Percentiles rank a stretch among this genome's conserved stretches.
Conservation (phyloP, 2,329 filamentous ascomycete species). For the Aspergillus viridinutans region DNA sequence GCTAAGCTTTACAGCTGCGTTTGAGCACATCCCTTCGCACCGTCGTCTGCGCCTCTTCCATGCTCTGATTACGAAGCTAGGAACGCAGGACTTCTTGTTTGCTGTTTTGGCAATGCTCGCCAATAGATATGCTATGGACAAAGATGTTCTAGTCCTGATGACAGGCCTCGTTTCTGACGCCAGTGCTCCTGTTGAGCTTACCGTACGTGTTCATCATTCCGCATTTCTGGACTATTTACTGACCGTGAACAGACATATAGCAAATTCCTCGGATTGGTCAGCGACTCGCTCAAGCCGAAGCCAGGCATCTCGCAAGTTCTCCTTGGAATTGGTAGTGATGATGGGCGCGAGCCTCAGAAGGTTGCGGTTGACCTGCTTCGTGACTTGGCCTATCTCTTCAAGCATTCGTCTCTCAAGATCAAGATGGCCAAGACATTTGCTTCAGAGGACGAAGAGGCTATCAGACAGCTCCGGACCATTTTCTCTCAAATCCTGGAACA, state of each 20-base stretch:
- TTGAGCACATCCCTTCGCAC: slow-evolving; percentile 90
- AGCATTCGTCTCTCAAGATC: slow-evolving; percentile 39
- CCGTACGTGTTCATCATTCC: slow-evolving; percentile 24
- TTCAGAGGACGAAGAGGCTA: slow-evolving; percentile 48
- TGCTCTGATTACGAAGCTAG: slow-evolving; percentile 78
- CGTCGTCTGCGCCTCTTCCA: slow-evolving; percentile 77
- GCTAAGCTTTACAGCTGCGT: slow-evolving; percentile 93
- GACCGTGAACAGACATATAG: slow-evolving; percentile 58
- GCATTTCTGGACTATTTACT: slow-evolving; percentile 4
- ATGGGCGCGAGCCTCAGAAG: slow-evolving; percentile 45
- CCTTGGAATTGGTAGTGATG: slow-evolving; percentile 55
- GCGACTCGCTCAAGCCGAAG: slow-evolving; percentile 71
- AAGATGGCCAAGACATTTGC: slow-evolving; percentile 37
- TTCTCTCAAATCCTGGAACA: slow-evolving; percentile 66
- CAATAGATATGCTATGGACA: slow-evolving; percentile 79
- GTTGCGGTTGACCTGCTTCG: slow-evolving; percentile 41
- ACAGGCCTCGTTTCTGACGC: slow-evolving; percentile 70
- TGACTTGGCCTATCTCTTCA: slow-evolving; percentile 37
- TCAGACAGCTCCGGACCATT: slow-evolving; percentile 62
- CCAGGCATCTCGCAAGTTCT: slow-evolving; percentile 69
- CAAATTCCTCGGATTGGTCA: slow-evolving; percentile 70
- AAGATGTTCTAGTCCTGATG: slow-evolving; percentile 69
- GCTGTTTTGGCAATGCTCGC: slow-evolving; percentile 83
- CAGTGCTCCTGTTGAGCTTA: slow-evolving; percentile 68
- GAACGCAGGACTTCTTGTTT: slow-evolving; percentile 80